Base-by-base conservation (phyloP, 2,329 filamentous ascomycete species). In the Ophiocordyceps camponoti-rufipedis region DNA sequence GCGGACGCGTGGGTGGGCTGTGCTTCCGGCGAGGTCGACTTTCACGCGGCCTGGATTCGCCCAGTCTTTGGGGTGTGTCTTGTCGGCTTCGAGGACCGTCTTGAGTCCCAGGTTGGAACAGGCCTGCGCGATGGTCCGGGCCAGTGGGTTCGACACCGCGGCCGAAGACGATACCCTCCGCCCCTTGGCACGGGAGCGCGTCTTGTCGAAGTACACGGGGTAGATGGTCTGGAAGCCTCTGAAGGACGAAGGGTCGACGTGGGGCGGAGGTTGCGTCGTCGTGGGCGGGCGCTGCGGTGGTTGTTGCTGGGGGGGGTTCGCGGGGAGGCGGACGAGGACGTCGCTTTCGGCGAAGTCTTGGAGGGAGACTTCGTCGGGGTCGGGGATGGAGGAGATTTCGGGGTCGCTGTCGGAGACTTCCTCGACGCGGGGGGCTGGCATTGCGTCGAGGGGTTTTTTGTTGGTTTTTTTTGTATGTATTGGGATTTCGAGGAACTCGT, bases 21-120 rank as follows among this genome's bases (percentile, higher is more conserved):
- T 44, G 23, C 23, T 23, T 23, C 23, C 39, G 54, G 46, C 52
- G 48, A 95, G 67, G 56, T 80, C 67, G 44, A 96, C 78, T 54
- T 85, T 79, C 50, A 96, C 85, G 48, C 91, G 74, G 4, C 91
- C 91, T 12, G 91, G 91, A 67, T 98, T 98, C 47, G 82, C 81
- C 91, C 91, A 98, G 68, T 98, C 91, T 66, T 91, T 89, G 7
- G 91, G 91, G 63, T 98, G 91, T 49, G 79, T 74, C 69, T 94
- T 94, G 58, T 83, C 82, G 1, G 88, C 85, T 66, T 98, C 91
- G 60, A 95, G 82, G 8, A 91, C 78, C 41, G 82, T 80, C 49
- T 75, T 72, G 33, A 86, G 67, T 29, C 80, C 75, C 48, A 94
- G 72, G 42, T 71, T 65, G 40, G 80, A 78, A 62, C 84, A 84